A percentile compares a stretch with the other conserved stretches of the same genome.
phyloP scores from a whole-genome alignment of 2,329 filamentous ascomycete genomes.

The Cadophora gregata region DNA sequence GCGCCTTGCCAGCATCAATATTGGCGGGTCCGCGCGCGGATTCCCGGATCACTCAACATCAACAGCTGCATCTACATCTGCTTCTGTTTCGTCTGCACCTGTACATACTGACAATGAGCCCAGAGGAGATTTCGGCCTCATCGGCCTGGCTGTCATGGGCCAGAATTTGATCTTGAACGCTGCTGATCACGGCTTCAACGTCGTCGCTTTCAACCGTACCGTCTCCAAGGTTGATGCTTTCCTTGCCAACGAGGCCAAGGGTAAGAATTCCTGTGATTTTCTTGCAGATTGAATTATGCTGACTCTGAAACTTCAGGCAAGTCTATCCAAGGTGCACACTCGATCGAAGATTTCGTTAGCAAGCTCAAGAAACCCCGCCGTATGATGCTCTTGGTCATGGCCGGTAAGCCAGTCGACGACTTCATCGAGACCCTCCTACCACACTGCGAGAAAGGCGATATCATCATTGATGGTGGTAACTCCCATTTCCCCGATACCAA shows the following conservation, averaged over 20 bases:
- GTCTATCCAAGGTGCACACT: slow-evolving; percentile 91
- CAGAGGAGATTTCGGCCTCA: slow-evolving; percentile 80
- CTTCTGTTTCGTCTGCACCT: slow-evolving; percentile 16
- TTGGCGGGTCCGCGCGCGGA: slow-evolving; percentile 59
- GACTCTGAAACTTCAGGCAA: slow-evolving; percentile 64
- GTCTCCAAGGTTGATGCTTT: slow-evolving; percentile 97
- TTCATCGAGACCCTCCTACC: slow-evolving; percentile 96
- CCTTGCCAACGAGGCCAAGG: slow-evolving; percentile 89
- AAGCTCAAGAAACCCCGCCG: slow-evolving; percentile 98
- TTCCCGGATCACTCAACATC: slow-evolving; percentile 14
- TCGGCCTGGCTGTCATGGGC: slow-evolving; percentile 89
- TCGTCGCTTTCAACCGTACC: slow-evolving; percentile 98
- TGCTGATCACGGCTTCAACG: slow-evolving; percentile 92
- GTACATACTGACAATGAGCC: slow-evolving; percentile 39
- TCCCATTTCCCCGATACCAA: slow-evolving; percentile 99
- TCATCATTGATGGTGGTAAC: slow-evolving; percentile 99
- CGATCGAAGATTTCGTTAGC: slow-evolving; percentile 89
- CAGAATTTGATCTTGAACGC: slow-evolving; percentile 91
- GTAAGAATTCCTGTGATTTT: slow-evolving; percentile 46
- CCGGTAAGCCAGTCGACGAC: slow-evolving; percentile 95
- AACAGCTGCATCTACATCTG: slow-evolving; percentile 3
- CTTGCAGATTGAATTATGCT: slow-evolving; percentile 18
- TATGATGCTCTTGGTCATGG: slow-evolving; percentile 99
- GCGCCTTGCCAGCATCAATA: slow-evolving; percentile 75
- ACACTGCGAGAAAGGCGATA: slow-evolving; percentile 83